These are phyloP conservation scores for Clathrus columnatus DNA, from an alignment of 768 basidiomycete species.

Conservation along the genomic window DNA sequence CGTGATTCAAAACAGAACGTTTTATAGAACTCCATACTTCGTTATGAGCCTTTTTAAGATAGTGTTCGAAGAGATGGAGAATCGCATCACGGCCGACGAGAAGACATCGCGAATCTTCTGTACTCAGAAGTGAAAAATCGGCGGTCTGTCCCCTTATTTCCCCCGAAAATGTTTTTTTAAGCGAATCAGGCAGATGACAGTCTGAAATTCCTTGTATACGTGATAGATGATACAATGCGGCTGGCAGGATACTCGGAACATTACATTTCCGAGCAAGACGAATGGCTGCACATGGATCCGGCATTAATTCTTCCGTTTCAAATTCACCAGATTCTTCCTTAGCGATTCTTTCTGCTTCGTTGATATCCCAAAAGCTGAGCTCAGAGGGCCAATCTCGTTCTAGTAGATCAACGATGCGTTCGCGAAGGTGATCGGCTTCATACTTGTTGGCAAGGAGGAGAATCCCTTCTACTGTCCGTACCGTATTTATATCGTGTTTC, in stretches of 20 bases:
- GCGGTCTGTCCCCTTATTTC: background rate
- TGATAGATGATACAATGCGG: conserved; percentile 42
- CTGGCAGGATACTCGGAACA: conserved; percentile 35
- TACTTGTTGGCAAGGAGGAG: conserved; percentile 14
- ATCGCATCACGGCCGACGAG: background rate
- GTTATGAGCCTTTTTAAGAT: background rate
- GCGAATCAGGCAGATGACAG: no score
- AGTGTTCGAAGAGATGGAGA: background rate
- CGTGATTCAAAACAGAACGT: background rate
- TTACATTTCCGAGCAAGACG: conserved; percentile 33
- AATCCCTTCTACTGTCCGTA: conserved; percentile 1
- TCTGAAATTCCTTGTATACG: conserved; percentile 19
- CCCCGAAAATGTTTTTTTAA: no score
- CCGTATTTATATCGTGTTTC: background rate
- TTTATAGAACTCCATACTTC: no score
- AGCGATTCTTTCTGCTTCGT: background rate
- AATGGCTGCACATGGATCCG: conserved; percentile 59
- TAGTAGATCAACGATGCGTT: conserved; percentile 9
- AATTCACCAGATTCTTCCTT: conserved; percentile 34
- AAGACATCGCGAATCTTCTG: background rate
- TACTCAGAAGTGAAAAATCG: background rate
- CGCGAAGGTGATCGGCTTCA: conserved; percentile 6
- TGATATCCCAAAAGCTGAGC: conserved; percentile 54
- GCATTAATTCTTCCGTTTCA: conserved; percentile 30
- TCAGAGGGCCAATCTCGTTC: conserved; percentile 57